Evolutionary conservation across 2,329 filamentous ascomycete genomes (phyloP).

Genomic region (Scedosporium aurantiacum): DNA sequence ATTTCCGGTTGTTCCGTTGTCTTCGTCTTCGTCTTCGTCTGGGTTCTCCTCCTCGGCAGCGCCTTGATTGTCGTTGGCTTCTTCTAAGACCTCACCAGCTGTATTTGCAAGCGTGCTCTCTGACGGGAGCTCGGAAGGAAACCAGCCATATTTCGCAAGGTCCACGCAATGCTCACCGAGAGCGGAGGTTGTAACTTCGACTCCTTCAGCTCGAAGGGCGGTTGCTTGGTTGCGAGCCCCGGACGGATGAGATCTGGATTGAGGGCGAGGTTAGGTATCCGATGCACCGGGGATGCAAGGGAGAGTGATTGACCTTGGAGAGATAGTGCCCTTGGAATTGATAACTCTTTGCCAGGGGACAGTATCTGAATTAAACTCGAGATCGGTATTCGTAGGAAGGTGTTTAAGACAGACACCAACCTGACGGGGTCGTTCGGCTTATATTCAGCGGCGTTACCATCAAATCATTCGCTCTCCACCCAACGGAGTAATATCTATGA

Average conservation of each 20-base stretch:
- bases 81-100: neutral
- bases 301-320: conserved; percentile 50
- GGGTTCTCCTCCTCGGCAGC: too few species aligned
- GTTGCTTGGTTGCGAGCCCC: conserved; percentile 39
- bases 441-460: neutral
- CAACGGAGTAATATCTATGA: neutral
- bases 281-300: neutral
- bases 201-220: conserved; percentile 39
- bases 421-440: conserved; percentile 66
- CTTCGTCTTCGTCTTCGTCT: too few species aligned
- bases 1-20: too few species aligned
- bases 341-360: conserved; percentile 95
- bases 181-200: conserved; percentile 35
- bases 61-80: too few species aligned
- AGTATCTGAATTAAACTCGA: conserved; percentile 58
- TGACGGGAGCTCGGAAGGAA: conserved; percentile 38
- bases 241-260: conserved; percentile 9
- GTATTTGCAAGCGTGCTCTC: conserved; percentile 18
- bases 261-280: neutral
- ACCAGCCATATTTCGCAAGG: conserved; percentile 43
- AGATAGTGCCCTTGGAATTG: conserved; percentile 77
- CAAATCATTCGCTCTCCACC: too few species aligned
- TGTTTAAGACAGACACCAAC: conserved; percentile 87
- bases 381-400: conserved; percentile 45
- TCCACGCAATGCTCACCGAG: conserved; percentile 42